Base-by-base conservation (phyloP, 495 filamentous ascomycete genomes). In the Halenospora varia region DNA sequence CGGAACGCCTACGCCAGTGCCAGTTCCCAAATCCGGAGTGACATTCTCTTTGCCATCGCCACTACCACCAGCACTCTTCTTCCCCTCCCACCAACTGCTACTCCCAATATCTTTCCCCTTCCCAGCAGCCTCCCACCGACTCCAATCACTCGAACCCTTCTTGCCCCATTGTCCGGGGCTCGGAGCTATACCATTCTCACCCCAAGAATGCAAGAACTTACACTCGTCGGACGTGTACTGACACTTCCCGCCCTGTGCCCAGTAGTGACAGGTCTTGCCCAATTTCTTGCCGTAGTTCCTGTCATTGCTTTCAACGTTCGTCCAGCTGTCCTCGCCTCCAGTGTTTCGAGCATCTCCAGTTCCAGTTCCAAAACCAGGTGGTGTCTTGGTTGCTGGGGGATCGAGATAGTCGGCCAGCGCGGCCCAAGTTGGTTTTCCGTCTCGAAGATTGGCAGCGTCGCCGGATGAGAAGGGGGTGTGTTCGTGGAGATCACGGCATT, bases 241-340 rank as follows among this genome's bases (percentile, higher is more conserved):
- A 23, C 60, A 62, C 23, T 53, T 39, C 1, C 48, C 60, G 10
- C 29, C 44, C 10, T 48, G 57, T 0, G 55, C 50, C 60, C 60
- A 62, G 46, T 53, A 62, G 22, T 42, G 56, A 35, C 60, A 62
- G 1, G 60, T 57, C n/a, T n/a, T n/a, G n/a, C n/a, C n/a, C n/a
- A n/a, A n/a, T n/a, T n/a, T n/a, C n/a, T n/a, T n/a, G n/a, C n/a
- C n/a, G n/a, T n/a, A n/a, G n/a, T n/a, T n/a, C n/a, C n/a, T n/a
- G n/a, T n/a, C n/a, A n/a, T n/a, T n/a, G n/a, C n/a, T n/a, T n/a
- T n/a, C n/a, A n/a, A n/a, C n/a, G n/a, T n/a, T n/a, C n/a, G n/a
- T n/a, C n/a, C n/a, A n/a, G n/a, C n/a, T n/a, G n/a, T n/a, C n/a
- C n/a, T n/a, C n/a, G n/a, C n/a, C n/a, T n/a, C n/a, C n/a, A n/a